Conservation (phyloP, 306 rosid genomes). For the Cicer pinnatifidum region DNA sequence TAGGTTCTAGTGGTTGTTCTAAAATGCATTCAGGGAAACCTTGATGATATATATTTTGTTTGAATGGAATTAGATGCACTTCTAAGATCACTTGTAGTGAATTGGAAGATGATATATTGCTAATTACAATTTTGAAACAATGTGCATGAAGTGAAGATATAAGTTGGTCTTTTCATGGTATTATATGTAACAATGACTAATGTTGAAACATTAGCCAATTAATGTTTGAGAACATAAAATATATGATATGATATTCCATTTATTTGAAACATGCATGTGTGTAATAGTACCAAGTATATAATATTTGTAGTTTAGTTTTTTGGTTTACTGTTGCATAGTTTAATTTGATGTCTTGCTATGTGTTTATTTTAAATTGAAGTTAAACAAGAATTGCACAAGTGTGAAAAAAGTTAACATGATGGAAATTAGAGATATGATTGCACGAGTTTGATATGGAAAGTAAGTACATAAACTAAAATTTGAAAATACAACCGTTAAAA, state of each 20-base stretch:
- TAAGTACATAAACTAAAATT: too few relatives aligned
- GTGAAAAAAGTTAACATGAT: too few relatives aligned
- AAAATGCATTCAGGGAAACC: slow-evolving; percentile 51
- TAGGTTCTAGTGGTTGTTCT: slow-evolving; percentile 56
- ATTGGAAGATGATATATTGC: slow-evolving; percentile 31
- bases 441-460: too few relatives aligned
- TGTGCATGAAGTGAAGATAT: slow-evolving; percentile 31
- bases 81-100: slow-evolving; percentile 9
- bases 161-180: background rate
- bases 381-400: too few relatives aligned
- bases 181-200: slow-evolving; percentile 20
- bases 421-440: too few relatives aligned
- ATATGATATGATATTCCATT: slow-evolving; percentile 11
- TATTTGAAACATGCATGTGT: too few relatives aligned
- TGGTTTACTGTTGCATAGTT: too few relatives aligned
- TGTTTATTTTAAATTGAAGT: too few relatives aligned
- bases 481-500: too few relatives aligned
- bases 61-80: background rate
- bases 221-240: background rate
- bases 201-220: slow-evolving; percentile 40
- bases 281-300: background rate
- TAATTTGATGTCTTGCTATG: too few relatives aligned
- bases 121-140: slow-evolving; percentile 46
- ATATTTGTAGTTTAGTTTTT: too few relatives aligned
- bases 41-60: slow-evolving; percentile 36